Percentiles rank a stretch among this genome's conserved stretches.
Conservation (phyloP, 2,329 filamentous ascomycete species). For the Monosporascus sp. region DNA sequence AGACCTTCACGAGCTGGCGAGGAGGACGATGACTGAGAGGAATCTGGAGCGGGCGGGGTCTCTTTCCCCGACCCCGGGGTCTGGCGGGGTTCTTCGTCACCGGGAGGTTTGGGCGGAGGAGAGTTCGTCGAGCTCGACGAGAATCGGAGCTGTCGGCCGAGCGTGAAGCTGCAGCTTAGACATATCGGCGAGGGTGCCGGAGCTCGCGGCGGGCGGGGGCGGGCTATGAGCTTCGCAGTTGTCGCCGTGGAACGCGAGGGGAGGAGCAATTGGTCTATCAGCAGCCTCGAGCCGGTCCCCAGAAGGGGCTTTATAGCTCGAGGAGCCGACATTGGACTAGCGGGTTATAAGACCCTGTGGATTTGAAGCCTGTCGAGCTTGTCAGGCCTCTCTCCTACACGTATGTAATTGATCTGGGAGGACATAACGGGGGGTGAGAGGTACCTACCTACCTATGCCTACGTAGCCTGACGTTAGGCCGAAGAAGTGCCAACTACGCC, state of each 20-base stretch:
- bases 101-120: slow-evolving; percentile 9
- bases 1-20: slow-evolving; percentile 1
- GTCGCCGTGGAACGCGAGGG: slow-evolving; percentile 13
- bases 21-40: slow-evolving; percentile 11
- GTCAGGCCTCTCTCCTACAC: too few species aligned
- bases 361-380: too few species aligned
- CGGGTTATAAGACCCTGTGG: not conserved
- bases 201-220: slow-evolving; percentile 3
- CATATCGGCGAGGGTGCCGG: slow-evolving; percentile 18
- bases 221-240: slow-evolving; percentile 16
- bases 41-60: not conserved
- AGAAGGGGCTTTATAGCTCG: slow-evolving; percentile 22
- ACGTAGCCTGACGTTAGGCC: too few species aligned
- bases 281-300: slow-evolving; percentile 19
- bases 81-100: not conserved
- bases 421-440: too few species aligned
- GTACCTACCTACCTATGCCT: too few species aligned
- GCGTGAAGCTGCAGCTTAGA: slow-evolving; percentile 19
- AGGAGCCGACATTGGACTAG: slow-evolving; percentile 19
- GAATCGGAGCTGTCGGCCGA: slow-evolving; percentile 16
- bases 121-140: slow-evolving; percentile 23
- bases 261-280: slow-evolving; percentile 20
- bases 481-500: too few species aligned
- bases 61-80: not conserved
- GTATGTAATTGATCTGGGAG: too few species aligned